Evolutionary conservation across 257 asterid species (phyloP), one percentile per base, ranked within the genome.

Genomic region (Cruciata laevipes): DNA sequence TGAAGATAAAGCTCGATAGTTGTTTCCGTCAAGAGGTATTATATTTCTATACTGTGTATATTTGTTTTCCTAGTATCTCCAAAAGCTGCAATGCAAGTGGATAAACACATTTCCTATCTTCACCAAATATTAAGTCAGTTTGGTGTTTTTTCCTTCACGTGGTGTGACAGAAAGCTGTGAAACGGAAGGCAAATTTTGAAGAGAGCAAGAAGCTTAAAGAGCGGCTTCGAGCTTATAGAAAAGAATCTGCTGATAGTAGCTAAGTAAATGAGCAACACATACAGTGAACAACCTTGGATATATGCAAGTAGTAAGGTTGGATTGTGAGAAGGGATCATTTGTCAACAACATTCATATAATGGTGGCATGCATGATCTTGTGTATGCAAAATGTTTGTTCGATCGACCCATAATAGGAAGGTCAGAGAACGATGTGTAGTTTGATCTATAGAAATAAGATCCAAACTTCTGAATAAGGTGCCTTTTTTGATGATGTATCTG

Each of bases 11-110:
- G 81, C 89, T 86, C 16, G 91, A 88, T 62, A 75, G 63, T 55
- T 89, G 96, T 80, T 86, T 89, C 80, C 83, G 95, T 23, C 80
- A 84, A 65, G 96, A 89, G 75, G 96, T 89, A 79, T 80, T 85
- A n/a, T 73, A 62, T 60, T 61, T 52, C 53, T 53, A n/a, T 14
- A 7, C 53, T 47, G 53, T 47, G 2, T 31, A 31, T 32, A 10
- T 2, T 2, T 42, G 5, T 42, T 42, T 13, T 11, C 51, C 51
- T 42, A 10, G 51, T 38, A 47, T 47, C 53, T 14, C 53, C 53
- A 47, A 7, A 47, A 47, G 53, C 20, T 16, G 20, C 14, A n/a
- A 20, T 53, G 51, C 55, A 27, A 20, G 63, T 40, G 64, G 8
- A 16, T 3, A 30, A 17, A 37, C 10, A 65, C n/a, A 30, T 8